Base-by-base conservation (phyloP, 129 eudicot species). In the Artemisia annua region DNA sequence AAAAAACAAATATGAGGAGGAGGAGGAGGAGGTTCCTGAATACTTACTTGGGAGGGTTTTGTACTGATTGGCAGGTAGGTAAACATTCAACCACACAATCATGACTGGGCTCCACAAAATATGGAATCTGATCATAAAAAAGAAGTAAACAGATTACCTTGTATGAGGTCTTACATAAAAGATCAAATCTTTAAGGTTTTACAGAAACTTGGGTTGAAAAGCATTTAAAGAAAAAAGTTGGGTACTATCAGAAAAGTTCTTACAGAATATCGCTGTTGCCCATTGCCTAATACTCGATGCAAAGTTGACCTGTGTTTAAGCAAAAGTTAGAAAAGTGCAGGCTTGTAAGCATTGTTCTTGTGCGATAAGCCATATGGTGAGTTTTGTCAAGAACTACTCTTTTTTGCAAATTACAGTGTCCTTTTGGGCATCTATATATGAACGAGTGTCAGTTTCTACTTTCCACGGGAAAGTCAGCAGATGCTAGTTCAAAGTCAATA, bases 231-330 rank as follows among this genome's bases (percentile, higher is more conserved):
- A 56, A 64, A 35, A 20, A 43, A 22, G 13, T 11, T 26, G 14
- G 35, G 13, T 50, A 49, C 50, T 63, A 43, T 35, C 1, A 46
- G 44, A 46, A 73, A 61, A 32, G 54, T 39, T 68, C 95, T 75
- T 89, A 89, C 98, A 58, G 98, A 93, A 75, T 89, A 93, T 87
- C 98, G 84, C 28, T 89, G 86, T 78, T 85, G 86, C 55, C 92
- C 87, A 73, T 86, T 89, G 65, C 87, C 80, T 71, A 93, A 77
- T 59, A 89, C 98, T 16, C 96, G 87, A 82, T 93, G 98, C 80
- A 89, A 77, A 1, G 97, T 93, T 48, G 98, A 93, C 83, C 97
- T 92, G 89, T 4, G 35, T 55, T 55, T 55, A 55, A 55, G 11
- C 17, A 19, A 56, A 71, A 20, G 16, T 69, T 30, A 50, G 12